Conservation (phyloP, 2,329 filamentous ascomycete genomes). For the Coniochaeta prunicola region DNA sequence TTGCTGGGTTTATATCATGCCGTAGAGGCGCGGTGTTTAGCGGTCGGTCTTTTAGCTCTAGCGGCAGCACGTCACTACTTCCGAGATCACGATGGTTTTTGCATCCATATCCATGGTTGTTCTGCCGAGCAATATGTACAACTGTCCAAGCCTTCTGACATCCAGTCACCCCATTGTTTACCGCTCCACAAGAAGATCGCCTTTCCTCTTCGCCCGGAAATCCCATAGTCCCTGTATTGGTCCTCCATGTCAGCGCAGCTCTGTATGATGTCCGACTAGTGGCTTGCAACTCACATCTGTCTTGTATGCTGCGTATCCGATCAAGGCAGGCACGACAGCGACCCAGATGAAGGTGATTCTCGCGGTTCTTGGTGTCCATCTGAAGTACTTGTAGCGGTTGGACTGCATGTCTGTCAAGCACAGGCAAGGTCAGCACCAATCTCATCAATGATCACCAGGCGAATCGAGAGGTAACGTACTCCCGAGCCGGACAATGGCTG, state of each 20-base stretch:
- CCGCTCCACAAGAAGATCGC: conserved; percentile 76
- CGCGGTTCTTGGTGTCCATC: conserved; percentile 81
- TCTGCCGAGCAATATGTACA: conserved; percentile 32
- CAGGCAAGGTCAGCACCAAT: not conserved
- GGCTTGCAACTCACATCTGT: conserved; percentile 70
- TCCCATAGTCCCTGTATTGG: conserved; percentile 75
- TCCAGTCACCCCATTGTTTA: conserved; percentile 31
- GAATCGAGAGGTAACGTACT: conserved; percentile 25
- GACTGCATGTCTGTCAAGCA: conserved; percentile 63
- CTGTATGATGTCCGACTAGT: conserved; percentile 34
- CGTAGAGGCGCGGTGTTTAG: too few relatives aligned
- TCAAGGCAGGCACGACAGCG: conserved; percentile 59
- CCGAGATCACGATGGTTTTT: too few relatives aligned
- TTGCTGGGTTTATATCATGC: not conserved
- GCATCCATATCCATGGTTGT: not conserved
- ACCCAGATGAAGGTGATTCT: conserved; percentile 73
- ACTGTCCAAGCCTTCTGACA: conserved; percentile 6
- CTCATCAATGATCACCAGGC: not conserved
- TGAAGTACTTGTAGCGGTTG: conserved; percentile 90
- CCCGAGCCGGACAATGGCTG: conserved; percentile 36
- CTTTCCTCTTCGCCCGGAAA: conserved; percentile 78
- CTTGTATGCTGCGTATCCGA: conserved; percentile 68
- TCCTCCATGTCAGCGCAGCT: not conserved
- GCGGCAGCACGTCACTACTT: too few relatives aligned
- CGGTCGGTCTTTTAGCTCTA: too few relatives aligned